Percentiles rank a stretch among this genome's conserved stretches.
Conservation (phyloP, 1,284 basidiomycete genomes). For the Filobasidium uniguttulatum region DNA sequence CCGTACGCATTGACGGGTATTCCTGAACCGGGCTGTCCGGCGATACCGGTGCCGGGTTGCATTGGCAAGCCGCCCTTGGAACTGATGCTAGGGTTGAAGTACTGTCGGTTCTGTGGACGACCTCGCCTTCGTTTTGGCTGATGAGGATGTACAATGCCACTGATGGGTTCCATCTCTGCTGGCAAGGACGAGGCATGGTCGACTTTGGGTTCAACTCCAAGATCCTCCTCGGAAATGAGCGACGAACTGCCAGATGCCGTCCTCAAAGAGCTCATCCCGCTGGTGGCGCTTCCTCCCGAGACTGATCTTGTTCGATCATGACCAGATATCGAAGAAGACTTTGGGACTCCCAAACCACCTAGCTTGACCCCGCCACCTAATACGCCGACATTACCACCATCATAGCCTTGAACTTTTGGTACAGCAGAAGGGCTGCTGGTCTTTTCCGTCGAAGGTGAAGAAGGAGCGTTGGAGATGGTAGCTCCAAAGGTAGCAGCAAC, state of each 20-base stretch:
- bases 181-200: slow-evolving; percentile 1
- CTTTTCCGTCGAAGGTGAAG: not conserved
- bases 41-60: slow-evolving; percentile 9
- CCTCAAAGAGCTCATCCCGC: not conserved
- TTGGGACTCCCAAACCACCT: slow-evolving; percentile 21
- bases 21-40: slow-evolving; percentile 9
- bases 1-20: not conserved
- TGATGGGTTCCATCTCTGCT: not conserved
- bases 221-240: not conserved
- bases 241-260: slow-evolving; percentile 2
- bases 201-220: slow-evolving; percentile 4
- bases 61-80: slow-evolving; percentile 1
- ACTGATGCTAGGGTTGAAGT: not conserved
- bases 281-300: not conserved
- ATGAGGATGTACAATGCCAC: slow-evolving; percentile 1
- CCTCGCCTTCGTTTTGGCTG: slow-evolving; percentile 7
- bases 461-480: not conserved
- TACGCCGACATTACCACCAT: slow-evolving; percentile 38
- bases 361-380: slow-evolving; percentile 38
- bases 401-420: slow-evolving; percentile 33
- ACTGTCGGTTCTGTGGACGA: slow-evolving; percentile 5
- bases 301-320: slow-evolving; percentile 1
- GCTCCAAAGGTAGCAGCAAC: not conserved
- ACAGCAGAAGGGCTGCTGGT: slow-evolving; percentile 1
- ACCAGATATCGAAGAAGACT: not conserved